Evolutionary conservation across 805 yeast genomes (phyloP), one percentile per base, ranked within the genome.

Genomic region (Yarrowia sp.): DNA sequence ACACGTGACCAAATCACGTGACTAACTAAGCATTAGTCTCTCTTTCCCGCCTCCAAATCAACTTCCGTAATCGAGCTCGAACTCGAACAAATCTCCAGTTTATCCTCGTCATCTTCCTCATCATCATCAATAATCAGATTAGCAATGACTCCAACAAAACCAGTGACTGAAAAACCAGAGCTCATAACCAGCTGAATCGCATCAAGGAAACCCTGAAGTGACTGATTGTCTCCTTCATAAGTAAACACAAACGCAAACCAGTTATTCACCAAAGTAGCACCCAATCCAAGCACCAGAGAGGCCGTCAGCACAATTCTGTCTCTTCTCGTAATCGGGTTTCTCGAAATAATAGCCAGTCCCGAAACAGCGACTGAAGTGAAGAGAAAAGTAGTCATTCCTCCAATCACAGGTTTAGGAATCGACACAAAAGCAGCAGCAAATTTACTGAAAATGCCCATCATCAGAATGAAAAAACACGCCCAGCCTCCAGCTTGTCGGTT

Each of bases 381-480:
- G 62, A 88, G 77, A 75, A 88, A 88, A 4, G 92, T 81, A 35
- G 87, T 87, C 96, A 91, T 90, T 69, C 97, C 97, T 68, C 97
- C 97, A 65, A 92, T 80, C 35, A 87, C 90, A 1, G 95, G 80
- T 65, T 80, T 81, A 45, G 96, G 96, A 71, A 89, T 90, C 39
- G 96, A 82, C 33, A 88, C 90, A 66, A 92, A 80, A n/a, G 96
- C 92, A 58, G 95, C 96, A 42, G 92, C 92, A 74, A 90, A 90
- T 76, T 90, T 89, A 66, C 96, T 82, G 74, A 92, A 89, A 45
- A 92, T 77, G 44, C 98, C 98, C 96, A 92, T 90, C 67, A 92
- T 75, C 65, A 92, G 72, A 69, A 92, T 78, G 80, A 89, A 90
- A 79, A 90, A 84, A 68, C 90, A 87, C 77, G 89, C 84, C 84